phyloP scores from a whole-genome alignment of 768 basidiomycete species.

The Porpolomopsis calyptriformis region DNA sequence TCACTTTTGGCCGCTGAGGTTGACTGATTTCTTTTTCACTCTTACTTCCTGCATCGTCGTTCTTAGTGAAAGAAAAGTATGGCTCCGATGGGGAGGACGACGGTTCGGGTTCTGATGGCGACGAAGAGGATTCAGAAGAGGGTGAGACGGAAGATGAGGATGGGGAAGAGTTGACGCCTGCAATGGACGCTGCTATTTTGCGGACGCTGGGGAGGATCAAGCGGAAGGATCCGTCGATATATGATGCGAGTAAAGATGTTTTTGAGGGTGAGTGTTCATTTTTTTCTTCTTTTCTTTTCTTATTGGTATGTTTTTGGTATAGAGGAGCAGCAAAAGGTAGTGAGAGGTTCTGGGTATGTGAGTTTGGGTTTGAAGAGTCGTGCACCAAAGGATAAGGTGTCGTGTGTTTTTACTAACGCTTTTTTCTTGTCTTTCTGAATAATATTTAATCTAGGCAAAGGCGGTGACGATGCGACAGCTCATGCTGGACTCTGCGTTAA shows the following conservation, averaged over 20 bases:
- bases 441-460: conserved; percentile 60
- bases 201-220: conserved; percentile 80
- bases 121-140: conserved; percentile 55
- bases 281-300: not conserved
- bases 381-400: conserved; percentile 43
- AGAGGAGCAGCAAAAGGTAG: conserved; percentile 64
- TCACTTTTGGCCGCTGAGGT: no score
- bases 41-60: no score
- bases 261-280: conserved; percentile 55
- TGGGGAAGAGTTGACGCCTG: conserved; percentile 88
- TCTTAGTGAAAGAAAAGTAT: conserved; percentile 85
- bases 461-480: conserved; percentile 69
- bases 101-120: conserved; percentile 32
- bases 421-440: no score
- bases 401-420: no score
- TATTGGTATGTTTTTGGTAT: conserved; percentile 1
- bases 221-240: conserved; percentile 76
- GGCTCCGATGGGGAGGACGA: conserved; percentile 58
- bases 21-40: no score
- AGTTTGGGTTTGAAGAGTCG: no score
- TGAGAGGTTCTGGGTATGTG: conserved; percentile 27
- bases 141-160: conserved; percentile 88
- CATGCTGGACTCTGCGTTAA: conserved; percentile 52
- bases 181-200: conserved; percentile 88
- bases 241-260: conserved; percentile 56